These are phyloP conservation scores for Glycyrrhiza uralensis DNA, from an alignment of 306 rosid species.

Conservation along the genomic window DNA sequence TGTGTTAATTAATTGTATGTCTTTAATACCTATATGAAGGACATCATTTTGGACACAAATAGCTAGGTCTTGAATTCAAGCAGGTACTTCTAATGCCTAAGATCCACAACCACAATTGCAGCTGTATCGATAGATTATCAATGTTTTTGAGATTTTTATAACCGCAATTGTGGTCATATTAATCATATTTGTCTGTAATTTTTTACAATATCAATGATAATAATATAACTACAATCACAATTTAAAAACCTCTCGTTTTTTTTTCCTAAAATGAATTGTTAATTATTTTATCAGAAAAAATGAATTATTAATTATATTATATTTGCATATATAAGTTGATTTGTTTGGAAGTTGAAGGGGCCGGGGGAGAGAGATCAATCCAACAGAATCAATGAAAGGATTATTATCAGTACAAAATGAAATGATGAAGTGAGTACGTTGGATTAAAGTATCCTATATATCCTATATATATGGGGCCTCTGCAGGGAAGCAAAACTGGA, in stretches of 20 bases:
- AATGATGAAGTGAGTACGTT: constrained; percentile 2
- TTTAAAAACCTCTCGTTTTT: too few species aligned
- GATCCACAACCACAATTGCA: too few species aligned
- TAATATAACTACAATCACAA: too few species aligned
- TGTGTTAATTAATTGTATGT: too few species aligned
- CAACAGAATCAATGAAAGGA: constrained; percentile 3
- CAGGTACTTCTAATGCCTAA: background rate
- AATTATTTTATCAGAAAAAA: background rate
- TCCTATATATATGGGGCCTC: constrained; percentile 20
- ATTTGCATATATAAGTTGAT: background rate
- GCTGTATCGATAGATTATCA: too few species aligned
- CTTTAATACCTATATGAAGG: background rate
- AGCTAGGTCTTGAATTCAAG: background rate
- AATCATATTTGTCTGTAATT: too few species aligned
- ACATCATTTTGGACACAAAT: background rate
- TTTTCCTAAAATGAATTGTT: too few species aligned
- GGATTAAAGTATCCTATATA: background rate
- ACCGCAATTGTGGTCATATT: too few species aligned
- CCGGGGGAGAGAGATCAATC: background rate
- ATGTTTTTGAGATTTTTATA: too few species aligned
- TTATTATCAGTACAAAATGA: background rate
- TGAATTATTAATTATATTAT: background rate
- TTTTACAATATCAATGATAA: too few species aligned
- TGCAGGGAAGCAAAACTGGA: constrained; percentile 8
- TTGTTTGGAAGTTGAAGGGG: background rate